Base-by-base conservation (phyloP, 768 basidiomycete genomes). In the Multifurca ochricompacta region DNA sequence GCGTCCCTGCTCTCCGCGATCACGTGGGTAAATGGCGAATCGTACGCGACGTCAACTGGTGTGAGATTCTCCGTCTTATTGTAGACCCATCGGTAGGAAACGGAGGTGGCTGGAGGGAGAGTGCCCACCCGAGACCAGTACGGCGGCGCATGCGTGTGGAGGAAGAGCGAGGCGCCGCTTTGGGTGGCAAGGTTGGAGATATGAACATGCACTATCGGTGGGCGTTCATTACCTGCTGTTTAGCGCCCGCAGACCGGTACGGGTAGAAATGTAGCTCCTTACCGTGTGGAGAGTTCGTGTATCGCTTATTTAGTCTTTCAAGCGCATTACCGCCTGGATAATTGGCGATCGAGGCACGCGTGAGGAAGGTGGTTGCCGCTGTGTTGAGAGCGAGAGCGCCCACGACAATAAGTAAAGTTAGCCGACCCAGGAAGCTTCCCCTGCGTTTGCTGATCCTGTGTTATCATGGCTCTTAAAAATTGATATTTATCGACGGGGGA, bases 251-350 rank as follows among this genome's bases (percentile, higher is more conserved):
- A 28, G 19, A 43, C 11, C 18, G n/a, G 11, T 18, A 21, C 35
- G 3, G 19, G 6, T 6, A 23, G 28, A 28, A 9, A 46, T 1
- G 27, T 41, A 11, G 40, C 18, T 31, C 56, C 63, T 62, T 58
- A 73, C 75, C 60, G 21, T 72, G 47, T 6, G 59, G 42, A 36
- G 65, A 64, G n/a, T 59, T 59, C 23, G 69, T 67, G 51, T 76
- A 79, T 23, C 71, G 65, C 36, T 72, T 61, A 58, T 95, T 87
- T 58, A 96, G 78, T 0, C 68, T 57, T 1, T 67, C 62, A 47
- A 96, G 70, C 0, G 93, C 88, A 10, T 75, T 66, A 0, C 92
- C 93, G 2, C 96, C 96, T 1, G 96, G 92, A 64, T 99, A 98
- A 68, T 98, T 99, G 45, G 65, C 64, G 28, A 75, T 71, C 1